Base-by-base conservation (phyloP, 192 early-diverging fungal genomes). In the Rhizophagus sp. region DNA sequence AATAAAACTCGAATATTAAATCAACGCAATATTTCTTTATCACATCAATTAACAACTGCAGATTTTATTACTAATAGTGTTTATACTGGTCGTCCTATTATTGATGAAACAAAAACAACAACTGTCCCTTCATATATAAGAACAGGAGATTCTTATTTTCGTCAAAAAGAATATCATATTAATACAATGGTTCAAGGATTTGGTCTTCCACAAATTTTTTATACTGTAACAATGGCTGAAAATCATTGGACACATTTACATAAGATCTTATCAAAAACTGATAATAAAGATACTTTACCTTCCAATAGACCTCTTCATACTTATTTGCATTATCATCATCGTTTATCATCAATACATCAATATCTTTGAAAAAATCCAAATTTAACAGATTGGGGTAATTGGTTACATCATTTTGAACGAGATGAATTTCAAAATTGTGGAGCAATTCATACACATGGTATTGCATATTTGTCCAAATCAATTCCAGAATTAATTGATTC, bases 271-370 rank as follows among this genome's bases (percentile, higher is more conserved):
- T 24, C 10, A 22, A 11, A 41, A 25, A 73, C 71, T 50, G 71
- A 73, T 24, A 73, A 73, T 52, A 34, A 17, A 50, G 44, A 73
- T 73, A 73, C 71, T 25, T 24, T 73, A 22, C 50, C 47, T 34
- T 50, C 44, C 24, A 73, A 73, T 50, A 8, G 47, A 4, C 71
- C 71, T 24, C 27, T 52, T 9, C 71, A 73, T 34, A 50, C n/a
- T 39, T 68, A 68, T 7, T 24, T 39, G 12, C 34, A 9, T 68
- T 68, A 68, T 39, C 33, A 22, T 2, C 9, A 68, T 36, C 15
- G 15, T 5, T 22, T 68, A 39, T 39, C 39, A 39, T n/a, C n/a
- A n/a, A n/a, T n/a, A n/a, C n/a, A n/a, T n/a, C n/a, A n/a, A n/a
- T n/a, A n/a, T n/a, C n/a, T n/a, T n/a, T n/a, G n/a, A n/a, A n/a